Base-by-base conservation (phyloP, 2,329 filamentous ascomycete genomes). In the Fusarium acutatum region DNA sequence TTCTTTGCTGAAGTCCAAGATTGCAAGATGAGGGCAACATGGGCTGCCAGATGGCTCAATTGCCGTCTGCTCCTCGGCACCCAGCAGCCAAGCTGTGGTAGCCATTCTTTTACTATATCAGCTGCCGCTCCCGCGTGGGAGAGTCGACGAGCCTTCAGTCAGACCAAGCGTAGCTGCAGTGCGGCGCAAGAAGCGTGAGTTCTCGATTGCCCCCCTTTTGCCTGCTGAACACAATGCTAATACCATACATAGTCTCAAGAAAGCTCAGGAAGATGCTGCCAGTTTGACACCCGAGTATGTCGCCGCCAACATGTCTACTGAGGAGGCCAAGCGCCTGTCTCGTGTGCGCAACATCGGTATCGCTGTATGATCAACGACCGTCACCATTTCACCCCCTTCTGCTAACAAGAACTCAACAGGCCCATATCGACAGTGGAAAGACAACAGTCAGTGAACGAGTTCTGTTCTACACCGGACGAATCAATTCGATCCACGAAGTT, bases 401-500 rank as follows among this genome's bases (percentile, higher is more conserved):
- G 53, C 73, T 79, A 65, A 81, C 53, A 37, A 41, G 28, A 32
- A 28, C 61, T 14, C 40, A 46, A 63, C 77, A 95, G 92, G 96
- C 96, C 75, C 96, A 99, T 82, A 99, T 99, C 82, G 96, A 99
- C 86, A 97, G 94, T 80, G 96, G 96, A 79, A 99, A 99, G 86
- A 99, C 96, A 40, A 99, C 96, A 41, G 94, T 91, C 71, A 98
- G 95, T 64, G 96, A 99, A 85, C 93, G 96, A 82, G 95, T 99
- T 49, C 92, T 99, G 64, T 99, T 95, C 89, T 99, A 99, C 84
- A 98, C 96, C 62, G 96, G 96, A 75, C 93, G 96, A 81, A 98
- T 98, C 85, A 97, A 97, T 82, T 89, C 94, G 37, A 98, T 99
- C 79, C 96, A 99, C 86, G 96, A 99, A 85, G 96, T 99, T 47